These are phyloP conservation scores for Tolypocladium amazonense DNA, from an alignment of 2,329 filamentous ascomycete species.

Conservation along the genomic window DNA sequence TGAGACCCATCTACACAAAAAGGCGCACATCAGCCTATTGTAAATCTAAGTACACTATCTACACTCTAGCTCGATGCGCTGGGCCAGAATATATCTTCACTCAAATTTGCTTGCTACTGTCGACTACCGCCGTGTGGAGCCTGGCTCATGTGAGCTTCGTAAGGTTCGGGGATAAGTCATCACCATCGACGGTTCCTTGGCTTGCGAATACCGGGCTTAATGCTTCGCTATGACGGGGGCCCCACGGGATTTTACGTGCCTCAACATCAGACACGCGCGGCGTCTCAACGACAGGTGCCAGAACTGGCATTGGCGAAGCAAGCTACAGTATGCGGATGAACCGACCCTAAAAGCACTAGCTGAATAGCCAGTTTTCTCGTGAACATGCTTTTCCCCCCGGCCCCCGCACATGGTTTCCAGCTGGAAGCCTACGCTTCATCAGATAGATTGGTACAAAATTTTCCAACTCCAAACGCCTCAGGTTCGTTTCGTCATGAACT, in stretches of 20 bases:
- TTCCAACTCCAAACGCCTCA: neutral
- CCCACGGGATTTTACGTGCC: neutral
- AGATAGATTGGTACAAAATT: neutral
- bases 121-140: neutral
- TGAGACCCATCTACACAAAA: neutral
- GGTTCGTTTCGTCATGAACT: constrained; percentile 11
- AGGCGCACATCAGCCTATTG: neutral
- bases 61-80: neutral
- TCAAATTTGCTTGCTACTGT: neutral
- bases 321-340: neutral
- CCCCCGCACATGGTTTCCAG: neutral
- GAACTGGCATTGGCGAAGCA: neutral
- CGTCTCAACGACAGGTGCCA: neutral
- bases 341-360: neutral
- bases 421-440: neutral
- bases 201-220: neutral
- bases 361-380: neutral
- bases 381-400: neutral
- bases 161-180: neutral
- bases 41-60: neutral
- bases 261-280: neutral
- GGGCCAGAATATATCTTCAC: neutral
- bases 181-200: neutral
- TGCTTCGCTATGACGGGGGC: neutral
- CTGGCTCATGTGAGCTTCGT: neutral